These are phyloP conservation scores for Casaregolazyma suthepensis DNA, from an alignment of 1,139 yeast species.

Conservation along the genomic window DNA sequence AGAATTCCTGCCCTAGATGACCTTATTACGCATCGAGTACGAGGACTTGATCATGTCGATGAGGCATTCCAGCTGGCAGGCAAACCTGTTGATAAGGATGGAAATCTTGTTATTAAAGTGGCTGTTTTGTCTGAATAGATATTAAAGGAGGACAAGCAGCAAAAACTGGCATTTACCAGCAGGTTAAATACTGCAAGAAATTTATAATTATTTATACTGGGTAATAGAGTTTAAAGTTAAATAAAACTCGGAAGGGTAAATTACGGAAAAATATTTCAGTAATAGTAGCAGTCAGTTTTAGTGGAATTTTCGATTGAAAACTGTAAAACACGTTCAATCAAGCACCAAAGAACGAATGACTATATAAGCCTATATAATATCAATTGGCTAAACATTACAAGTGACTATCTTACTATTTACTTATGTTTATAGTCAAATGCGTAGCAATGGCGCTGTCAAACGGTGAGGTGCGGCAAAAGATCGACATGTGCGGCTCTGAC, in stretches of 20 bases:
- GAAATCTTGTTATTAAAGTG: constrained; percentile 28
- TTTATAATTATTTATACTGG: not conserved
- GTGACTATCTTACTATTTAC: not conserved
- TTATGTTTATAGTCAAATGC: not conserved
- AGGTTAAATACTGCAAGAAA: not conserved
- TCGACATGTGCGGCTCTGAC: not conserved
- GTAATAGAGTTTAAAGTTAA: not conserved
- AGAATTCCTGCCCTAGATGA: constrained; percentile 23
- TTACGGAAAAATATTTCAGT: not conserved
- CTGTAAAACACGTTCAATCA: too few species aligned
- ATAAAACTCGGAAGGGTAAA: not conserved
- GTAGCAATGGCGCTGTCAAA: not conserved
- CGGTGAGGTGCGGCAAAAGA: not conserved
- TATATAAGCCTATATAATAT: too few species aligned
- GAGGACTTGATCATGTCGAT: constrained; percentile 25
- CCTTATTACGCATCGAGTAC: constrained; percentile 26
- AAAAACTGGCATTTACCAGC: not conserved
- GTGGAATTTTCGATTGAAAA: too few species aligned
- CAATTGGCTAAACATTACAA: too few species aligned
- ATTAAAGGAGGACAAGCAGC: not conserved
- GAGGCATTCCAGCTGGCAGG: constrained; percentile 30
- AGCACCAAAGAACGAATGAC: too few species aligned
- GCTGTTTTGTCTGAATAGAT: constrained; percentile 17
- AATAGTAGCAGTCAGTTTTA: too few species aligned
- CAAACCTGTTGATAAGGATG: constrained; percentile 25